Evolutionary conservation across 148 eudicot species (phyloP), one percentile per base, ranked within the genome.

Genomic region (Salicornia ramosissima): DNA sequence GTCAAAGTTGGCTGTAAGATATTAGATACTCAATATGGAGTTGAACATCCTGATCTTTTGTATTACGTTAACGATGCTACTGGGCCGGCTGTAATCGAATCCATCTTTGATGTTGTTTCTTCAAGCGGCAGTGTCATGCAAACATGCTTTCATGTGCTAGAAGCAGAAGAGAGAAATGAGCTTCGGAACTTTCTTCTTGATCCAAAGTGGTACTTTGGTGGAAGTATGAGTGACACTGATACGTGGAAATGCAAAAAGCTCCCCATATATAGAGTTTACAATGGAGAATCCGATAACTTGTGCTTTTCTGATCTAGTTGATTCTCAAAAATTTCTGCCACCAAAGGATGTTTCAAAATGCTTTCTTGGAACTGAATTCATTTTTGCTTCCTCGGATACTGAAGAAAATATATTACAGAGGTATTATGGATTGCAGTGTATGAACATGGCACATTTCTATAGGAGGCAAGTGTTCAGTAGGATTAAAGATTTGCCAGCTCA

Each of bases 1-100:
- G 86, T 78, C 74, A 85, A 91, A 81, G 73, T 94, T 65, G 99
- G 99, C 68, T 91, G 97, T 71, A 87, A 88, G 77, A 80, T 89
- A 68, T 81, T 94, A 26, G 75, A 89, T 82, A 72, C 63, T 64
- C 80, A 71, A 36, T 85, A 84, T 75, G 87, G 84, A 54, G 78
- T 86, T 82, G 84, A 85, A 74, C 99, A 94, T 82, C 86, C 86
- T 50, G 93, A 86, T 69, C 77, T 94, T 67, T 64, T 82, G 31
- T 51, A 72, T 36, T 94, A 87, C 71, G 79, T 91, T 63, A 76
- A 76, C 77, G 82, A 74, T 78, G 87, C 97, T 77, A 87, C 87
- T 82, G 91, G 85, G 42, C 78, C 82, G 66, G 85, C 91, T 54
- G 86, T 91, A 69, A 60, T 89, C 80, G 79, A 79, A 62, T 84